Base-by-base conservation (phyloP, 2,329 filamentous ascomycete species). In the Diaporthe citriasiana region DNA sequence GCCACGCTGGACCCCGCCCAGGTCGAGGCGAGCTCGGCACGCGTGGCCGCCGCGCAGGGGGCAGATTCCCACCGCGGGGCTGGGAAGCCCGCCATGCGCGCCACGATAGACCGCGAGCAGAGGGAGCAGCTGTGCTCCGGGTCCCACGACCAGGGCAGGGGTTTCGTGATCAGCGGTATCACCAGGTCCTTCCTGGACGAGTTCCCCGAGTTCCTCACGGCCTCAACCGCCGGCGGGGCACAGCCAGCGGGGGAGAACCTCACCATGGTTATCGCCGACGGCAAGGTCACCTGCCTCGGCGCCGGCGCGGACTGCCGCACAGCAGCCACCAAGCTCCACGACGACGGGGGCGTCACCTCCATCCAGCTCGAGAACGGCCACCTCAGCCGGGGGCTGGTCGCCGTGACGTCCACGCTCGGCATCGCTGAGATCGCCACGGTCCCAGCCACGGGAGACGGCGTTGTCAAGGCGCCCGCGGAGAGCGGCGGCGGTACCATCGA, bases 341-440 rank as follows among this genome's bases (percentile, higher is more conserved):
- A 77, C 2, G 74, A 77, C 27, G 74, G 76, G 1, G 74, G 76
- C 19, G 74, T 78, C 69, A 77, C 78, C 27, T 76, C 78, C 5
- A 78, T 89, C 22, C 45, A 80, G 4, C 82, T 89, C 4, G 59
- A 81, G 19, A 81, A 89, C 55, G 88, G 87, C 3, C 80, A 89
- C 75, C 77, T 89, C 47, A 82, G 85, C 10, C 85, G 88, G 3
- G 84, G 87, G 0, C 78, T 90, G 42, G 88, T 85, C n/a, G 84
- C 86, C 3, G 82, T 90, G 45, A 85, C 87, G 5, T 82, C 82
- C 7, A 78, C 79, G 10, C 82, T 90, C 2, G 89, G 89, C 1
- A 80, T 90, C 5, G 79, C 81, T 15, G 89, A 90, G 77, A 89
- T 90, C 53, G 78, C 80, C 27, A 81, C 79, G 1, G 85, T 87